These are phyloP conservation scores for Apiospora marii DNA, from an alignment of 2,329 filamentous ascomycete genomes.

Conservation along the genomic window DNA sequence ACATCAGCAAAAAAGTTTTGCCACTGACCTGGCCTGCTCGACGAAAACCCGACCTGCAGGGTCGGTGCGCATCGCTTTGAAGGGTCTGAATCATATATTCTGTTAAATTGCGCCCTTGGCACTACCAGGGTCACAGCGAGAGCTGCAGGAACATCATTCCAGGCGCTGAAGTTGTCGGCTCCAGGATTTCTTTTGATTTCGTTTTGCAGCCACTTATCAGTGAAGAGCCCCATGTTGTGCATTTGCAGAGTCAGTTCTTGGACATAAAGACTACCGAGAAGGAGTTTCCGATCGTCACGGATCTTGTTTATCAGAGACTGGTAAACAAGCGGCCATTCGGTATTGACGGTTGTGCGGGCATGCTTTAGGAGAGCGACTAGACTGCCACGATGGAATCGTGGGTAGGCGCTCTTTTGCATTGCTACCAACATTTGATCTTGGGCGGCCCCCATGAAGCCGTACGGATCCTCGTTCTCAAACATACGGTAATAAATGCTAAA, in stretches of 20 bases:
- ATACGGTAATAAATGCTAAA: constrained; percentile 54
- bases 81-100: constrained; percentile 35
- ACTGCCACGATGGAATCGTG: constrained; percentile 48
- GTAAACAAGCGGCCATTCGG: constrained; percentile 45
- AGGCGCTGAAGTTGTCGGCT: constrained; percentile 43
- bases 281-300: constrained; percentile 39
- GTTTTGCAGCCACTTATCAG: constrained; percentile 41
- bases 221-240: constrained; percentile 45
- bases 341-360: constrained; percentile 44
- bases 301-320: constrained; percentile 41
- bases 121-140: constrained; percentile 33
- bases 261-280: constrained; percentile 42
- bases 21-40: constrained; percentile 35
- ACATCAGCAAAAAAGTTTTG: constrained; percentile 48
- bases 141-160: constrained; percentile 46
- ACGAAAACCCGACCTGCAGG: constrained; percentile 37
- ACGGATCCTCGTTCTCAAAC: constrained; percentile 51
- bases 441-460: constrained; percentile 26
- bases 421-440: constrained; percentile 17
- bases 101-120: constrained; percentile 35
- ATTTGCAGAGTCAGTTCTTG: constrained; percentile 48
- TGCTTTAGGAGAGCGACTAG: constrained; percentile 49
- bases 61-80: constrained; percentile 38
- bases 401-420: constrained; percentile 33
- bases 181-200: constrained; percentile 33